Evolutionary conservation across 176 grass and related monocot species (phyloP), one percentile per base, ranked within the genome.

Genomic region (Secale cereale): DNA sequence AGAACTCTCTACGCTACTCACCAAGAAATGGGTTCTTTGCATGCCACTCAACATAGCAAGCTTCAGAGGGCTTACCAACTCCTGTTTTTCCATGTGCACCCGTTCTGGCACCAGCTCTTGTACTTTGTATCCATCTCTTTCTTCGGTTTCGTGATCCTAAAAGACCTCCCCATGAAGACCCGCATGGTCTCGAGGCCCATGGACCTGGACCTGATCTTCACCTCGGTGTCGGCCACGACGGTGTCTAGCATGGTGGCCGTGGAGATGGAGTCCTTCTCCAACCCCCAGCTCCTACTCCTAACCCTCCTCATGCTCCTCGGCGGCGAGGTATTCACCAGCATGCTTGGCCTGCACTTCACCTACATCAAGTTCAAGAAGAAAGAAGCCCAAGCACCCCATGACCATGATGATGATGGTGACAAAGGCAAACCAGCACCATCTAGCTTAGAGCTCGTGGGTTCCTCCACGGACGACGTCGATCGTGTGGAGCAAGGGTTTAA

Each of bases 211-310:
- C 62, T 97, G 0, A 48, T 97, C 72, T 97, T 97, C 85, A 97
- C 64, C 48, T 92, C 92, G 0, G 81, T 91, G 17, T 97, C 95
- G 0, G 88, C 95, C 26, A 81, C 80, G 25, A 94, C 92, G 11
- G 88, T 89, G 15, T 89, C 92, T 17, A 92, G 90, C 84, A 86
- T 97, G 92, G 63, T n/a, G 45, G 62, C 84, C 3, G 22, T 94
- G 33, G 92, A 92, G 87, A 87, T 86, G 82, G 95, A 97, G 81
- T 27, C 52, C 50, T 90, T 97, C 80, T 94, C 92, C 11, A 91
- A 89, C 92, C 37, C 81, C n/a, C 95, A 94, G 78, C 90, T 97
- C 63, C n/a, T 89, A 0, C 32, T 94, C 29, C 11, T 97, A 2
- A 89, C 88, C 15, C 59, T 92, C 78, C 87, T 94, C 7, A 97